phyloP scores from a whole-genome alignment of 2,329 filamentous ascomycete genomes.

The Colletotrichum tropicicola region DNA sequence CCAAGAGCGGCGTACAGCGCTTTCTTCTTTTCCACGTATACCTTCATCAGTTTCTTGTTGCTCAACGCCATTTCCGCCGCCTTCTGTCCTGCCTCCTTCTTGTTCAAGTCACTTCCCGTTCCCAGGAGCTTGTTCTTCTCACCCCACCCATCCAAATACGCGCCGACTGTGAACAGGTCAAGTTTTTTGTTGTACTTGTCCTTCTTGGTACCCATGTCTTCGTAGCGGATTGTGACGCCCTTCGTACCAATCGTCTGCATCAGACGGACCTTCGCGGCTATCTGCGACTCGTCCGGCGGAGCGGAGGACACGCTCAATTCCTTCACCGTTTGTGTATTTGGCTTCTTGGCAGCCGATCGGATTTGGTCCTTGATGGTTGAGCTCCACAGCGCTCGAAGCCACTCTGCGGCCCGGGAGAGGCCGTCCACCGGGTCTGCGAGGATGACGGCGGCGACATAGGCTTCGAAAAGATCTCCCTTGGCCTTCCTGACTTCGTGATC shows the following conservation, averaged over 20 bases:
- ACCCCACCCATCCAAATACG: constrained; percentile 75
- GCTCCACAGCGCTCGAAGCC: constrained; percentile 81
- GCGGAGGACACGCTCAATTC: constrained; percentile 31
- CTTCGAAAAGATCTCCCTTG: constrained; percentile 88
- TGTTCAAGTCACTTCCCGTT: constrained; percentile 69
- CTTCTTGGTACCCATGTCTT: constrained; percentile 59
- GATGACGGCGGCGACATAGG: constrained; percentile 84
- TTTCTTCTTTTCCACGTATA: constrained; percentile 57
- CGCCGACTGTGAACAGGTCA: constrained; percentile 69
- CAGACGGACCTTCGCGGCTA: constrained; percentile 58
- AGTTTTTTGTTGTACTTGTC: constrained; percentile 63
- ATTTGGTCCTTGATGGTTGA: constrained; percentile 68
- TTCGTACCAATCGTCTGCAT: constrained; percentile 61
- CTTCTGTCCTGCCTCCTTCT: constrained; percentile 74
- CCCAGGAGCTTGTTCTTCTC: constrained; percentile 70
- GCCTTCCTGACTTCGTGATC: constrained; percentile 70
- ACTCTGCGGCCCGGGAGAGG: constrained; percentile 67
- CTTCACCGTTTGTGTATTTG: constrained; percentile 9
- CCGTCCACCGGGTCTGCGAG: constrained; percentile 73
- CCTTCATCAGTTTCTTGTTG: constrained; percentile 71
- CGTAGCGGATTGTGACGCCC: constrained; percentile 69
- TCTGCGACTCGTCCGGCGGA: neutral
- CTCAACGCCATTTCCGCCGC: constrained; percentile 72
- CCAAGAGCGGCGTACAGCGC: constrained; percentile 42
- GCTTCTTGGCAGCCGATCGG: constrained; percentile 21